Conservation (phyloP, 441 rosid species). For the Euphorbia celastroides region DNA sequence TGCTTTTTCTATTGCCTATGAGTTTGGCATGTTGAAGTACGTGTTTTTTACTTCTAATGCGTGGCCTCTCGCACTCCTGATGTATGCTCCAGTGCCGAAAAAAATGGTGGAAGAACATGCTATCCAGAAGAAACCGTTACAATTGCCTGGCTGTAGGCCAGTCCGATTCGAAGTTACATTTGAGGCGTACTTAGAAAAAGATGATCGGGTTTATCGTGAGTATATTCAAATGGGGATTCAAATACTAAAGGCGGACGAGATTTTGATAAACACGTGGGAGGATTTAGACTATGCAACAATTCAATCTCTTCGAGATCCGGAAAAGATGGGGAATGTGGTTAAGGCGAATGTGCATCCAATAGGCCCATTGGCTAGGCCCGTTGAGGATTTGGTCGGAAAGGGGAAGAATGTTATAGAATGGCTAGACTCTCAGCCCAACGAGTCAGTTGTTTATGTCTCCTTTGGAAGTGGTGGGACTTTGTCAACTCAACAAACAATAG, state of each 20-base stretch:
- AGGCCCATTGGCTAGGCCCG: neutral
- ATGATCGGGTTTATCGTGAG: constrained; percentile 27
- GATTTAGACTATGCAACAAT: neutral
- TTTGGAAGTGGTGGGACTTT: constrained; percentile 8
- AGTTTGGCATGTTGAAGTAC: constrained; percentile 38
- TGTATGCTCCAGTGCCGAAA: constrained; percentile 31
- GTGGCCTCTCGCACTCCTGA: constrained; percentile 44
- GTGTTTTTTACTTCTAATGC: constrained; percentile 45
- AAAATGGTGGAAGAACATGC: constrained; percentile 25
- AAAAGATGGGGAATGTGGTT: neutral
- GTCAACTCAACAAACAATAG: constrained; percentile 2
- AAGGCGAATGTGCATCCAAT: neutral
- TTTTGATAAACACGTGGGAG: constrained; percentile 6
- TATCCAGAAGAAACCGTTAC: constrained; percentile 23
- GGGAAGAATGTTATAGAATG: neutral
- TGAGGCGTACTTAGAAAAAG: constrained; percentile 23
- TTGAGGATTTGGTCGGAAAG: neutral
- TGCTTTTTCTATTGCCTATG: constrained; percentile 38
- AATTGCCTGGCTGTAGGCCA: constrained; percentile 43
- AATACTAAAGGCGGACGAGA: neutral
- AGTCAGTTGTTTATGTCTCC: constrained; percentile 3
- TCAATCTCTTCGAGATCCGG: neutral
- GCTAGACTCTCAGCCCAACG: constrained; percentile 4
- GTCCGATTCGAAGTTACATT: constrained; percentile 30
- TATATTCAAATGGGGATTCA: neutral